phyloP scores from a whole-genome alignment of 1,284 basidiomycete species.

The Mycosarcoma mackinlayi region DNA sequence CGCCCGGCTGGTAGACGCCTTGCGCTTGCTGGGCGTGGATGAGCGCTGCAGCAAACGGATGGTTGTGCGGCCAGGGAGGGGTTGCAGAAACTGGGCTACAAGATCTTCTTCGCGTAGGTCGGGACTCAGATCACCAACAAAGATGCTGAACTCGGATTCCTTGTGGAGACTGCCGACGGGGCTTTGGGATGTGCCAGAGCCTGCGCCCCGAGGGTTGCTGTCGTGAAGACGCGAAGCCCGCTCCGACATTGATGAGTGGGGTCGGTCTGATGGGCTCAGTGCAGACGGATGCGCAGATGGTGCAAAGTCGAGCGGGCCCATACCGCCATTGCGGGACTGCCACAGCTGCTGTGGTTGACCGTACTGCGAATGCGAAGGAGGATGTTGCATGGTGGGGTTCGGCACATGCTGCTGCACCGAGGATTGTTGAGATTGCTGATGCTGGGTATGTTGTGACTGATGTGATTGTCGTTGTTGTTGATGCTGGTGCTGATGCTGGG shows the following conservation, averaged over 20 bases:
- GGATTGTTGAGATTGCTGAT: slow-evolving; percentile 17
- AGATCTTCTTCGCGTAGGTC: slow-evolving; percentile 64
- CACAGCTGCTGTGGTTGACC: slow-evolving; percentile 15
- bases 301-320: slow-evolving; percentile 45
- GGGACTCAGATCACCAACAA: slow-evolving; percentile 58
- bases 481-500: too few species aligned
- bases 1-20: slow-evolving; percentile 51
- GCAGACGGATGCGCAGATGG: slow-evolving; percentile 20
- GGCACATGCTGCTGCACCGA: slow-evolving; percentile 7
- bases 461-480: slow-evolving; percentile 4
- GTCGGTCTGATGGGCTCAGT: slow-evolving; percentile 32
- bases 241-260: slow-evolving; percentile 50
- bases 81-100: slow-evolving; percentile 58
- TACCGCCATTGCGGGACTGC: slow-evolving; percentile 27
- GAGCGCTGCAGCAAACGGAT: slow-evolving; percentile 58
- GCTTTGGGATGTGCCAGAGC: slow-evolving; percentile 24
- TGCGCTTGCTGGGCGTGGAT: slow-evolving; percentile 57
- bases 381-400: slow-evolving; percentile 5
- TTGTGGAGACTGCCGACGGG: slow-evolving; percentile 29
- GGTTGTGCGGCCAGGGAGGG: slow-evolving; percentile 59
- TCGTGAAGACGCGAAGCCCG: slow-evolving; percentile 17
- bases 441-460: slow-evolving; percentile 7
- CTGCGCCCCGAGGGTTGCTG: slow-evolving; percentile 8
- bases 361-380: slow-evolving; percentile 10
- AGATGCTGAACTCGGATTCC: slow-evolving; percentile 57